Percentiles rank a stretch among this genome's conserved stretches.
phyloP scores from a whole-genome alignment of 1,284 basidiomycete species.

The Ganoderma meredithae region DNA sequence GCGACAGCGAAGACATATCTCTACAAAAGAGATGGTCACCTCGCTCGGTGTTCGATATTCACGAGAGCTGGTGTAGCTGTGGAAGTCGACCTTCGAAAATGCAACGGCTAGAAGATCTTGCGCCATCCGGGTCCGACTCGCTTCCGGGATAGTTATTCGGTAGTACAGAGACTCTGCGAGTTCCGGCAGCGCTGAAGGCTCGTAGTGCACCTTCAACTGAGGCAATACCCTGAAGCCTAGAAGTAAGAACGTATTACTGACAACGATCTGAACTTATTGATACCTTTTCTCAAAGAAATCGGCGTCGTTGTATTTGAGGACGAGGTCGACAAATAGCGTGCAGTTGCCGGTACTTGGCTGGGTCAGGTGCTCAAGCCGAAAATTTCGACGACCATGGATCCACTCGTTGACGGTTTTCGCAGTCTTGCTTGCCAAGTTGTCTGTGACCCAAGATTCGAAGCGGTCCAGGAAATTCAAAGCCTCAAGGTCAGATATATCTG shows the following conservation, averaged over 20 bases:
- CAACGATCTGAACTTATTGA: background rate
- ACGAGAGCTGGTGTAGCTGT: background rate
- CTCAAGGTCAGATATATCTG: background rate
- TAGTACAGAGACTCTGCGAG: background rate
- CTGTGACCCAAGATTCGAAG: conserved; percentile 3
- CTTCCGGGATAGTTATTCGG: background rate
- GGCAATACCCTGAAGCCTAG: conserved; percentile 10
- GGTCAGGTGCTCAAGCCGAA: background rate
- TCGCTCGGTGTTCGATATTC: background rate
- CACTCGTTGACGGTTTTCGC: background rate
- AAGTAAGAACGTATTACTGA: background rate
- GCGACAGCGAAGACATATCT: conserved; percentile 9
- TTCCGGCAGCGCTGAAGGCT: conserved; percentile 5
- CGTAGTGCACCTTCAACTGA: conserved; percentile 9
- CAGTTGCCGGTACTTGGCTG: background rate
- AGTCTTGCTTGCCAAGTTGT: background rate
- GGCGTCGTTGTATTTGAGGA: conserved; percentile 4
- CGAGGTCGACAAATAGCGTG: background rate
- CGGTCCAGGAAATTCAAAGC: conserved; percentile 9
- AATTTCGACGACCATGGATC: background rate
- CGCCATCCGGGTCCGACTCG: conserved; percentile 1
- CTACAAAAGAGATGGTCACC: conserved; percentile 5
- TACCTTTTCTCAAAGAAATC: conserved; percentile 11
- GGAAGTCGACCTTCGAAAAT: conserved; percentile 12
- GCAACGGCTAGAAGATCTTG: conserved; percentile 12